Base-by-base conservation (phyloP, 441 rosid genomes). In the Gossypium schwendimanii region DNA sequence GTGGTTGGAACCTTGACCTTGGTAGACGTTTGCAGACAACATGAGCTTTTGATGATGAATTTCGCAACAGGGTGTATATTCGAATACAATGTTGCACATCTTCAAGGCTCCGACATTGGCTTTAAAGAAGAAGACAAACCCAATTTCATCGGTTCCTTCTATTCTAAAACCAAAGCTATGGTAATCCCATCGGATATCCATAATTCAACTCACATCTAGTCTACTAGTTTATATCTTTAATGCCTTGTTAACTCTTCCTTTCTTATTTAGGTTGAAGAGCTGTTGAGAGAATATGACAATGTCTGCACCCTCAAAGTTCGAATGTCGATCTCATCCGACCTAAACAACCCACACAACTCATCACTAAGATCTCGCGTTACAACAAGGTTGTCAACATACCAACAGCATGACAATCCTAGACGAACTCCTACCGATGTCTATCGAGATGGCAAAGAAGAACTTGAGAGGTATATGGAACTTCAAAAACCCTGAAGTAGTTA, bases 281-380 rank as follows among this genome's bases (percentile, higher is more conserved):
- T 92, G 24, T 68, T 92, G 75, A 87, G 84, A 77, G 97, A 57
- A 57, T 57, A 57, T 10, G 33, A 23, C 62, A 57, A 23, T 2
- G 33, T 57, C 15, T 57, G 33, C 84, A 90, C 93, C 49, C 87
- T 92, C 44, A 84, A 94, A 84, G 93, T 92, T 23, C 82, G 93
- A 53, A 90, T 92, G 97, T 96, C 96, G 5, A 92, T 92, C 69
- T 92, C 97, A 62, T 92, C 97, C 1, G 97, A 92, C 81, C 81
- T 92, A 3, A 84, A 72, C 81, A 92, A 90, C 81, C 94, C 98
- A 1, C 89, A 93, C 59, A 92, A 92, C 84, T 92, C 89, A 92
- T 92, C 58, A 91, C 97, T 0, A 92, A 92, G 87, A 92, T 92
- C 60, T 88, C 95, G 1, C 93, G 93, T 6, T 92, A 92, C 52